A percentile compares a stretch with the other conserved stretches of the same genome.
These are phyloP conservation scores for Candida nanaspora DNA, from an alignment of 805 yeast genomes.

Conservation along the genomic window DNA sequence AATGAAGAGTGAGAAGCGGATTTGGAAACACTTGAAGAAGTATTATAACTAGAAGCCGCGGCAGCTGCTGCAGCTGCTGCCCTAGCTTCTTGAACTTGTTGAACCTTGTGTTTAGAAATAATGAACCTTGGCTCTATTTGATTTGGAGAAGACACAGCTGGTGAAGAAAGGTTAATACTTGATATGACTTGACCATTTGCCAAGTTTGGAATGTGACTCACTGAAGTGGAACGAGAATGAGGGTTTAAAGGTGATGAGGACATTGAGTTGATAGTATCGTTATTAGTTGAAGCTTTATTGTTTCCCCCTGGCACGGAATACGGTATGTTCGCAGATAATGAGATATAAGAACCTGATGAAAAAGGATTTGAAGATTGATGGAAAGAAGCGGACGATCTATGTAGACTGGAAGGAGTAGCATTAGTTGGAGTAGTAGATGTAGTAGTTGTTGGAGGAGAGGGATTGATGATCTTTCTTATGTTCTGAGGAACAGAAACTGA, in stretches of 20 bases:
- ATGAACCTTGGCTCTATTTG: conserved; percentile 82
- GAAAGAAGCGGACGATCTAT: conserved; percentile 2
- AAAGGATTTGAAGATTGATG: neutral
- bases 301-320: conserved; percentile 65
- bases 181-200: conserved; percentile 51
- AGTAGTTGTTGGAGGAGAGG: neutral
- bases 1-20: conserved; percentile 41
- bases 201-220: conserved; percentile 37
- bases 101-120: conserved; percentile 70
- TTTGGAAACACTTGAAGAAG: conserved; percentile 5
- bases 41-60: conserved; percentile 11
- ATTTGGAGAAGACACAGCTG: conserved; percentile 47
- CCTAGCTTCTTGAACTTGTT: conserved; percentile 42
- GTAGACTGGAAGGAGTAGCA: neutral
- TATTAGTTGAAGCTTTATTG: neutral
- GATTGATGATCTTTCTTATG: neutral
- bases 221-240: neutral
- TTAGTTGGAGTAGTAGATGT: conserved; percentile 1
- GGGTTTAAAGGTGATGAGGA: conserved; percentile 3
- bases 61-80: conserved; percentile 15
- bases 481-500: neutral
- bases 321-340: conserved; percentile 56
- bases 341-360: conserved; percentile 25
- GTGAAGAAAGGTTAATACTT: conserved; percentile 65
- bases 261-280: neutral